Conservation (phyloP, 192 early-diverging fungal species). For the Pilobolus umbonatus region DNA sequence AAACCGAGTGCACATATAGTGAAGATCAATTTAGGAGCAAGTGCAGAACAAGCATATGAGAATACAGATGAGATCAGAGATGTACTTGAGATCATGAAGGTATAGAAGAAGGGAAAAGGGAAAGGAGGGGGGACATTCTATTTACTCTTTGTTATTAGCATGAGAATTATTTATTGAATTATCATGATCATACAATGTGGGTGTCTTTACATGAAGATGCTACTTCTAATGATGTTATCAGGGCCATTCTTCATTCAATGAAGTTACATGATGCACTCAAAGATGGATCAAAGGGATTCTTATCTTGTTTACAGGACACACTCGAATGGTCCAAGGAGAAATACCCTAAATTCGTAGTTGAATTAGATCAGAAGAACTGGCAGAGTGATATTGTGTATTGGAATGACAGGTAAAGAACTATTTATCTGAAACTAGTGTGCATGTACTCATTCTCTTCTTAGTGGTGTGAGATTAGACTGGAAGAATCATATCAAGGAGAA, state of each 20-base stretch:
- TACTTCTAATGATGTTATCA: slow-evolving; percentile 51
- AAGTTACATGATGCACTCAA: slow-evolving; percentile 34
- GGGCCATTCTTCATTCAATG: slow-evolving; percentile 52
- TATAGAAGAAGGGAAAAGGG: slow-evolving; percentile 11
- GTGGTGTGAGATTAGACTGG: slow-evolving; percentile 4
- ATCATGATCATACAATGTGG: slow-evolving; percentile 35
- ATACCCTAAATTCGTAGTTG: slow-evolving; percentile 45
- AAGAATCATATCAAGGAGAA: slow-evolving; percentile 2
- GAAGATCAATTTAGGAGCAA: slow-evolving; percentile 41
- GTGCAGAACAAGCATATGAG: slow-evolving; percentile 42
- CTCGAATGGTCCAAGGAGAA: slow-evolving; percentile 44
- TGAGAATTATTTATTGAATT: slow-evolving; percentile 58
- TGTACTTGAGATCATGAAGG: slow-evolving; percentile 38
- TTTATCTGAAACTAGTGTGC: not conserved
- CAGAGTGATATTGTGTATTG: slow-evolving; percentile 57
- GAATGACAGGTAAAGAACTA: slow-evolving; percentile 36
- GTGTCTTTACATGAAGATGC: slow-evolving; percentile 50
- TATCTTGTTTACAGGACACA: slow-evolving; percentile 27
- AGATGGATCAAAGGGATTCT: slow-evolving; percentile 23
- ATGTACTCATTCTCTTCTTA: not conserved
- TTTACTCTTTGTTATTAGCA: slow-evolving; percentile 23
- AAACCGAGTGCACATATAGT: slow-evolving; percentile 34
- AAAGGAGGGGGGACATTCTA: not conserved
- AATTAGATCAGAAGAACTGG: slow-evolving; percentile 51
- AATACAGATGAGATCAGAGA: slow-evolving; percentile 31